phyloP scores from a whole-genome alignment of 495 filamentous ascomycete species.

The Rhizodiscina lignyota region DNA sequence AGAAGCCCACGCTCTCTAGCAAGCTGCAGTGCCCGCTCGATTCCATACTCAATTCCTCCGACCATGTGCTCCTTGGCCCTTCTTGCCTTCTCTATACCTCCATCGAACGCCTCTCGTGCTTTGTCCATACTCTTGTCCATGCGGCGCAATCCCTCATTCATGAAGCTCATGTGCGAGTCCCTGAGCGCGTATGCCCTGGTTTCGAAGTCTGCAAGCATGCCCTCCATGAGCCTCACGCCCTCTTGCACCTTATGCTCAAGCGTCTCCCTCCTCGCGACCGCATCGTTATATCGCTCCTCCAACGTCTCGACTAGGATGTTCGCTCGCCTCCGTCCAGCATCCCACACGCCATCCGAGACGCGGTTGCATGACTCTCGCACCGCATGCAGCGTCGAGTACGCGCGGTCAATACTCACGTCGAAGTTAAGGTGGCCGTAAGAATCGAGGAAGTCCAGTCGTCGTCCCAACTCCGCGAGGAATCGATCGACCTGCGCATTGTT shows the following conservation, averaged over 20 bases:
- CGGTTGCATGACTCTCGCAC: conserved; percentile 76
- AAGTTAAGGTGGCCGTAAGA: conserved; percentile 68
- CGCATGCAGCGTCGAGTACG: conserved; percentile 70
- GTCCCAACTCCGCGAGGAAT: conserved; percentile 76
- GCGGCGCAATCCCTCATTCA: conserved; percentile 48
- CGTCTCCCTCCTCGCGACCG: conserved; percentile 68
- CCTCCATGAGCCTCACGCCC: conserved; percentile 73
- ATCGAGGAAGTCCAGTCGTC: conserved; percentile 76
- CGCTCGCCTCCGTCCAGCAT: conserved; percentile 66
- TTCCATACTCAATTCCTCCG: conserved; percentile 62
- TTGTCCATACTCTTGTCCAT: conserved; percentile 58
- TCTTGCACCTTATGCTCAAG: conserved; percentile 81
- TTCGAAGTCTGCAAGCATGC: conserved; percentile 70
- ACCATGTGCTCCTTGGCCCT: conserved; percentile 60
- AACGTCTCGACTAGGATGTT: conserved; percentile 85
- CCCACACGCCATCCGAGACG: conserved; percentile 82
- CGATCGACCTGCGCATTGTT: conserved; percentile 52
- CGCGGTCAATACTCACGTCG: conserved; percentile 64
- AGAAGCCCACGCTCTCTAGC: conserved; percentile 74
- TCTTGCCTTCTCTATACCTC: conserved; percentile 58
- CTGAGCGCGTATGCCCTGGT: conserved; percentile 58
- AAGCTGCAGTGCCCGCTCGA: conserved; percentile 62
- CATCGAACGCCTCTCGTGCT: conserved; percentile 69
- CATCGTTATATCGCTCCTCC: conserved; percentile 80
- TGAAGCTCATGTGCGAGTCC: conserved; percentile 21